phyloP scores from a whole-genome alignment of 1,139 yeast genomes.

The Nakaseomyces delphensis region DNA sequence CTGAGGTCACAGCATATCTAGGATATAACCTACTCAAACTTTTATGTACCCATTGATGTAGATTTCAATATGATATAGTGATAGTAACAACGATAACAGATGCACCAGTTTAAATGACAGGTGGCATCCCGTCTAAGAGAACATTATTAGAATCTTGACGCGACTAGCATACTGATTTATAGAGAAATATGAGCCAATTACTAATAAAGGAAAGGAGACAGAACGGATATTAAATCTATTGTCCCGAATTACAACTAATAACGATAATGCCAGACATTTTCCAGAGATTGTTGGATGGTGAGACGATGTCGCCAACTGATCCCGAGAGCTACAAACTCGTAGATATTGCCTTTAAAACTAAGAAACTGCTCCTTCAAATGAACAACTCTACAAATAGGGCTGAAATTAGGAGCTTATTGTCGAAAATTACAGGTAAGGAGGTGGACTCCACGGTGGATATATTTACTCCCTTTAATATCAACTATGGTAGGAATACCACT shows the following conservation, averaged over 20 bases:
- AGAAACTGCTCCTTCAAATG: background rate
- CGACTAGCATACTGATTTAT: no score
- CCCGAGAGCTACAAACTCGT: background rate
- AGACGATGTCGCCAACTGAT: background rate
- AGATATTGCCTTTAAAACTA: background rate
- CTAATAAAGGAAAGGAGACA: no score
- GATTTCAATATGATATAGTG: no score
- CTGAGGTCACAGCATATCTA: no score
- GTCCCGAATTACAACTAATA: background rate
- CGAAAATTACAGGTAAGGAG: background rate
- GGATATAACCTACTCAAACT: no score
- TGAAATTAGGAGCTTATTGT: background rate
- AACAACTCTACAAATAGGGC: background rate
- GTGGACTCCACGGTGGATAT: background rate
- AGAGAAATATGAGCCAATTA: no score
- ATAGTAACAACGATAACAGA: no score
- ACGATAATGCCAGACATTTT: background rate
- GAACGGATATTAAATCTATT: no score
- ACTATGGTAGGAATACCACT: conserved; percentile 48
- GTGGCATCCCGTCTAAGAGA: no score
- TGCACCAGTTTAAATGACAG: no score
- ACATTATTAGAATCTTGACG: no score
- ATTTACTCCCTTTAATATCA: conserved; percentile 43
- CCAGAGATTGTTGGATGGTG: background rate
- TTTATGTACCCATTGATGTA: no score